These are phyloP conservation scores for Citropsis articulata DNA, from an alignment of 345 rosid species.

Conservation along the genomic window DNA sequence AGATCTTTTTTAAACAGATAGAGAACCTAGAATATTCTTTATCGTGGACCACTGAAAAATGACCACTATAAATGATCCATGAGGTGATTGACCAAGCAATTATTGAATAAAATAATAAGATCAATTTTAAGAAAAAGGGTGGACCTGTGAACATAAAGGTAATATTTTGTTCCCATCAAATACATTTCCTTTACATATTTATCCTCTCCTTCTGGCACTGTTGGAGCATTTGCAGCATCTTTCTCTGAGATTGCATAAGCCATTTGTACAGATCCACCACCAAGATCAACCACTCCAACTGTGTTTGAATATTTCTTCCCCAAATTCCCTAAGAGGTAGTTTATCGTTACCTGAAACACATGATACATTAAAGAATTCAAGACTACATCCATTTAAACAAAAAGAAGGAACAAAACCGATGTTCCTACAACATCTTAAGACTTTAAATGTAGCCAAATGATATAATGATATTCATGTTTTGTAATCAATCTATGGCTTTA, in stretches of 20 bases:
- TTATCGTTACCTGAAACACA: constrained; percentile 80
- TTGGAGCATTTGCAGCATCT: constrained; percentile 80
- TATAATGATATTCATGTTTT: neutral
- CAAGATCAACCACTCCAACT: constrained; percentile 98
- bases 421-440: neutral
- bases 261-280: constrained; percentile 99
- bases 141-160: constrained; percentile 95
- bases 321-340: constrained; percentile 75
- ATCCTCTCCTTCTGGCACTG: constrained; percentile 66
- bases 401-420: neutral
- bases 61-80: neutral
- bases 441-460: neutral
- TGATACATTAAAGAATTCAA: neutral
- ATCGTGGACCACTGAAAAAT: neutral
- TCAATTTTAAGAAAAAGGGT: constrained; percentile 12
- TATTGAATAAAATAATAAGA: neutral
- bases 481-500: neutral
- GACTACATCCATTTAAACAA: neutral
- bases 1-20: neutral
- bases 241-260: constrained; percentile 87
- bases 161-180: constrained; percentile 70
- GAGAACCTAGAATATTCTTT: neutral
- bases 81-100: neutral
- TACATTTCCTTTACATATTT: constrained; percentile 73
- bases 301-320: constrained; percentile 70